phyloP scores from a whole-genome alignment of 2,329 filamentous ascomycete species.

The Nothophaeocryptopus gaeumannii region DNA sequence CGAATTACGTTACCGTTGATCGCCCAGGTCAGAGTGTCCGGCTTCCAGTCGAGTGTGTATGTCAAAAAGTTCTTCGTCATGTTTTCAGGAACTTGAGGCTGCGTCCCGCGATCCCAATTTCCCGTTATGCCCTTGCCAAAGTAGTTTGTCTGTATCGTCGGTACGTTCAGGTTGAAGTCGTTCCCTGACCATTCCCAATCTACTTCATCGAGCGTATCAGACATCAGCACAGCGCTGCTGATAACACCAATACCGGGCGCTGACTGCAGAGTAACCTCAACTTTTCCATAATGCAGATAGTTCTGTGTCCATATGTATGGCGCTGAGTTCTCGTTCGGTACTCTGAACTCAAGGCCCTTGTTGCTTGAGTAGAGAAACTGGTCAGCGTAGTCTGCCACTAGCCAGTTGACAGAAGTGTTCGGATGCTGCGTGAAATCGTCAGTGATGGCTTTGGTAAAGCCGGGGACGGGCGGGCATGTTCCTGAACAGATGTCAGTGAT shows the following conservation, averaged over 20 bases:
- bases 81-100: constrained; percentile 36
- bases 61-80: constrained; percentile 58
- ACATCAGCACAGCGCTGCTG: constrained; percentile 16
- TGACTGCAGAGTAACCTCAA: constrained; percentile 12
- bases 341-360: constrained; percentile 6
- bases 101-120: constrained; percentile 48
- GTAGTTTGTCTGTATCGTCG: constrained; percentile 51
- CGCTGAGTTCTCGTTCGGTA: constrained; percentile 27
- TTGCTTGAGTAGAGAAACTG: not conserved
- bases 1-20: constrained; percentile 54
- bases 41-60: constrained; percentile 68
- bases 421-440: constrained; percentile 1
- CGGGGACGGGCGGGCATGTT: constrained; percentile 3
- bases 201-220: constrained; percentile 50
- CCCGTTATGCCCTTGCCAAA: constrained; percentile 56
- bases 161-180: constrained; percentile 8
- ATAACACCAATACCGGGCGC: constrained; percentile 15
- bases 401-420: not conserved
- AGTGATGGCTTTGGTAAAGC: not conserved
- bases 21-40: constrained; percentile 61
- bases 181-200: constrained; percentile 50
- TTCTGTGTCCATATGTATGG: constrained; percentile 15
- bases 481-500: not conserved
- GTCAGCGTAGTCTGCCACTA: constrained; percentile 3
- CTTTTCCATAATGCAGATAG: constrained; percentile 41